Percentiles rank a stretch among this genome's conserved stretches.
Conservation (phyloP, 2,329 filamentous ascomycete genomes). For the Aspergillus caelatus region DNA sequence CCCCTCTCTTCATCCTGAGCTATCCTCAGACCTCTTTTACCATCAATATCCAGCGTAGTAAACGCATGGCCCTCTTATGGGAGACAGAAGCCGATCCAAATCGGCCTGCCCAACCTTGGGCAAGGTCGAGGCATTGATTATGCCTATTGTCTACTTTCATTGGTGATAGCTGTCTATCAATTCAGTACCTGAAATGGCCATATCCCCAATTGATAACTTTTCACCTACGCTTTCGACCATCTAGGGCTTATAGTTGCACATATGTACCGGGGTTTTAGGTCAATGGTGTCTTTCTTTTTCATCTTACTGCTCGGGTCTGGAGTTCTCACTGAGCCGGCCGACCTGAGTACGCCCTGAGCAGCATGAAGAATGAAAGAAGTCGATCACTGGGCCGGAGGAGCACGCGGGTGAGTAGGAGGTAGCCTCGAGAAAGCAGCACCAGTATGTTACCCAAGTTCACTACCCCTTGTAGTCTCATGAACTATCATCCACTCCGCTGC, state of each 20-base stretch:
- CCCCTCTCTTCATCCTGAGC: background rate
- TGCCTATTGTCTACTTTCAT: conserved; percentile 4
- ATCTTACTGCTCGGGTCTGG: background rate
- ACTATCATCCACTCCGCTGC: background rate
- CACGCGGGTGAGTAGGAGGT: background rate
- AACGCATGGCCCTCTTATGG: conserved; percentile 1
- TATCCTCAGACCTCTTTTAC: background rate
- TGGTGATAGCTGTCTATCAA: conserved; percentile 4
- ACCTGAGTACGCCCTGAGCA: background rate
- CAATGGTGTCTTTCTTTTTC: background rate
- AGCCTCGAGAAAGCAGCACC: background rate
- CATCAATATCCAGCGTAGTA: conserved; percentile 2
- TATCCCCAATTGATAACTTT: conserved; percentile 2
- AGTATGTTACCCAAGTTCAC: background rate
- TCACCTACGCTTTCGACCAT: background rate
- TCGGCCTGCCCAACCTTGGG: background rate
- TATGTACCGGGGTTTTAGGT: background rate
- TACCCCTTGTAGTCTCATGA: background rate
- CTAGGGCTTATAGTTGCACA: background rate
- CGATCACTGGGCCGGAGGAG: background rate
- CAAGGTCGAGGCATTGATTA: background rate
- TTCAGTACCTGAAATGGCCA: conserved; percentile 3
- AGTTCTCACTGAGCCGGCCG: background rate
- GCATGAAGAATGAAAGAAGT: background rate
- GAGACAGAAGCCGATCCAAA: conserved; percentile 2